Evolutionary conservation across 345 rosid species (phyloP).

Genomic region (Salix brachista): DNA sequence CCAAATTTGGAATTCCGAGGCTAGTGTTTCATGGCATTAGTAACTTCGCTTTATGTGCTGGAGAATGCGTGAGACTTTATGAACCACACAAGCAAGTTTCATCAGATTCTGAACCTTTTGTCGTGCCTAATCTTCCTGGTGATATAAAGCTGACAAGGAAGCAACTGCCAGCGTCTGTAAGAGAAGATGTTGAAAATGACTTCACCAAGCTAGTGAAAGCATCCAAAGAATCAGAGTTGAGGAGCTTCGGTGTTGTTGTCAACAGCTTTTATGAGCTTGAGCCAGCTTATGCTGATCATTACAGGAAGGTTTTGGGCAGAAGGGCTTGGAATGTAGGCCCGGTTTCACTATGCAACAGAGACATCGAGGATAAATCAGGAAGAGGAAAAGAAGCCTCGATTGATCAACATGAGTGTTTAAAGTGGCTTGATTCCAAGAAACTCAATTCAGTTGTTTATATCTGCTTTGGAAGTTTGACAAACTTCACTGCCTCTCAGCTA

Average conservation of each 20-base stretch:
- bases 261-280: conserved; percentile 81
- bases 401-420: conserved; percentile 11
- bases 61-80: background rate
- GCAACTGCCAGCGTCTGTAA: conserved; percentile 1
- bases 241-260: conserved; percentile 55
- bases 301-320: conserved; percentile 33
- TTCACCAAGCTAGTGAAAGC: conserved; percentile 17
- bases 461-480: conserved; percentile 15
- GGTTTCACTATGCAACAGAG: conserved; percentile 29
- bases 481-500: conserved; percentile 10
- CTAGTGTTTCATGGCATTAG: conserved; percentile 34
- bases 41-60: conserved; percentile 14
- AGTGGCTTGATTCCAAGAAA: conserved; percentile 18
- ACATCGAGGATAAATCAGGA: conserved; percentile 22
- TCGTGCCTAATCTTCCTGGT: conserved; percentile 33
- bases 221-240: conserved; percentile 34
- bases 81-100: conserved; percentile 21
- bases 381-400: conserved; percentile 29
- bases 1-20: conserved; percentile 34
- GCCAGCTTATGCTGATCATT: conserved; percentile 42
- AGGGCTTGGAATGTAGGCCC: conserved; percentile 68
- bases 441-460: conserved; percentile 17
- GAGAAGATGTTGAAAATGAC: background rate
- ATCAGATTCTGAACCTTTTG: conserved; percentile 30
- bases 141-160: conserved; percentile 18